Percentiles rank a stretch among this genome's conserved stretches.
phyloP scores from a whole-genome alignment of 805 yeast genomes.

The Candida sphagnicola region DNA sequence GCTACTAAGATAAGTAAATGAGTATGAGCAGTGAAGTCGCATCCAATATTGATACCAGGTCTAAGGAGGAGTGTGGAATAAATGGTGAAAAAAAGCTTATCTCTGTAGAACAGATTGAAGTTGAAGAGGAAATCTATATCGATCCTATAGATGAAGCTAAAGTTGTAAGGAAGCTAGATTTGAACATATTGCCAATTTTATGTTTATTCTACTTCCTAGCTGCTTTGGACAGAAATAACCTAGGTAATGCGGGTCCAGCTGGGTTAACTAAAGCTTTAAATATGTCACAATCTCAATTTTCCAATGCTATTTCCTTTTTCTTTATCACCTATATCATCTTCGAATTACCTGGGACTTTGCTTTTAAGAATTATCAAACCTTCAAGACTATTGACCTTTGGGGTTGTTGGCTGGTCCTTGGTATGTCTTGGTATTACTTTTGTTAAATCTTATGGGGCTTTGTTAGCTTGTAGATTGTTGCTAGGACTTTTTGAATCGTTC shows the following conservation, averaged over 20 bases:
- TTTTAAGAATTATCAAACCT: conserved; percentile 32
- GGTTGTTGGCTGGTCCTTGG: conserved; percentile 16
- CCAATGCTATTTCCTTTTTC: conserved; percentile 42
- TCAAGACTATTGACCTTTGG: conserved; percentile 6
- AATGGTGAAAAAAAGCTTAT: too few species aligned
- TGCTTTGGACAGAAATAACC: conserved; percentile 51
- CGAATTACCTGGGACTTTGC: conserved; percentile 35
- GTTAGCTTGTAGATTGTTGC: conserved; percentile 42
- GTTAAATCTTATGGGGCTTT: conserved; percentile 38
- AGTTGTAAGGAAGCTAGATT: conserved; percentile 41
- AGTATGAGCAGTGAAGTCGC: too few species aligned
- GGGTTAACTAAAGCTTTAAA: conserved; percentile 43
- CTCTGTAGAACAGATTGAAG: not conserved
- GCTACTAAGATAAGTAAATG: too few species aligned
- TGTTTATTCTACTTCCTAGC: conserved; percentile 42
- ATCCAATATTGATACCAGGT: too few species aligned
- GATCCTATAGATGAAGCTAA: conserved; percentile 14
- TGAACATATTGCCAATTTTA: conserved; percentile 40
- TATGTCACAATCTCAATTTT: conserved; percentile 35
- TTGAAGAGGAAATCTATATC: not conserved
- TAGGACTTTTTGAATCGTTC: conserved; percentile 52
- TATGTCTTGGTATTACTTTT: conserved; percentile 35
- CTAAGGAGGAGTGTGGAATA: too few species aligned
- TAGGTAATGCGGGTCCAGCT: conserved; percentile 56
- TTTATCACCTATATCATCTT: conserved; percentile 44